phyloP scores from a whole-genome alignment of 345 rosid species.

The Hypericum androsaemum region DNA sequence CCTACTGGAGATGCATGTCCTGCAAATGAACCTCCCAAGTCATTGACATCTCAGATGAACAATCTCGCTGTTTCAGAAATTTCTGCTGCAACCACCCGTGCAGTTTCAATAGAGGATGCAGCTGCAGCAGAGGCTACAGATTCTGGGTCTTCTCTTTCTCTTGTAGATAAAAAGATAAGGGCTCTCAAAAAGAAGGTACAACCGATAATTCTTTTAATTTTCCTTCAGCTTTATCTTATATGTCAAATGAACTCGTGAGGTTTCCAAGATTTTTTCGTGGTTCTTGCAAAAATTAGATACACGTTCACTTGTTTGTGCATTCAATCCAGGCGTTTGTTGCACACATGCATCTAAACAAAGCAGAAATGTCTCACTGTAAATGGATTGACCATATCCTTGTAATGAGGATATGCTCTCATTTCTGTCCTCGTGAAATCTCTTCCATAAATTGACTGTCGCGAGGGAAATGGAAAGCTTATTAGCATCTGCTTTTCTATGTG shows the following conservation, averaged over 20 bases:
- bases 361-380: too few relatives aligned
- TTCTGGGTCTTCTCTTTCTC: conserved; percentile 37
- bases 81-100: conserved; percentile 20
- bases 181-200: conserved; percentile 88
- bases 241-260: neutral
- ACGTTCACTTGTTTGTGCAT: conserved; percentile 10
- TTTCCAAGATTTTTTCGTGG: too few relatives aligned
- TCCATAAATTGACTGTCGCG: too few relatives aligned
- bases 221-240: neutral
- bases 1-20: conserved; percentile 17
- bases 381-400: too few relatives aligned
- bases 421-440: too few relatives aligned
- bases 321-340: conserved; percentile 16
- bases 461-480: too few relatives aligned
- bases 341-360: too few relatives aligned
- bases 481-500: too few relatives aligned
- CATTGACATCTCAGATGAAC: conserved; percentile 57
- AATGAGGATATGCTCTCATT: too few relatives aligned
- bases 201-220: neutral
- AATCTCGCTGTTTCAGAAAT: conserved; percentile 52
- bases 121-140: conserved; percentile 25
- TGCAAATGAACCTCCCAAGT: conserved; percentile 36
- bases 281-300: too few relatives aligned
- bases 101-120: conserved; percentile 27
- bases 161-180: conserved; percentile 68